These are phyloP conservation scores for Fusarium sp. DNA, from an alignment of 2,329 filamentous ascomycete genomes.

Conservation along the genomic window DNA sequence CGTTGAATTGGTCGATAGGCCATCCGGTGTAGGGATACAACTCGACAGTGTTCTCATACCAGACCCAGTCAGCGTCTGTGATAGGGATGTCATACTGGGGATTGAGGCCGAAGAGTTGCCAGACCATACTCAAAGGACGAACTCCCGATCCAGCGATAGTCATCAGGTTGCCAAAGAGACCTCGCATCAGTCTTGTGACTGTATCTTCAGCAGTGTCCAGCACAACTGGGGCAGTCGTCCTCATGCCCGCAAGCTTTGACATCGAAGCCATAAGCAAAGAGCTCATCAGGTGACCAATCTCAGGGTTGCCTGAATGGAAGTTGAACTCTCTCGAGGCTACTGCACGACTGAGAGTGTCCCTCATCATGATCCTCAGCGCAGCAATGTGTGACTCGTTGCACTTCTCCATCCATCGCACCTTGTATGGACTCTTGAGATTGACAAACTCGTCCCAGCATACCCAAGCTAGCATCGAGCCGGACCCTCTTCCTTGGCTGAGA, in stretches of 20 bases:
- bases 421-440: constrained; percentile 22
- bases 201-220: constrained; percentile 21
- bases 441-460: constrained; percentile 33
- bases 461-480: constrained; percentile 24
- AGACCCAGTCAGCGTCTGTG: constrained; percentile 1
- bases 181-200: constrained; percentile 17
- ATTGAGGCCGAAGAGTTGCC: constrained; percentile 12
- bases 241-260: constrained; percentile 19
- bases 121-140: constrained; percentile 25
- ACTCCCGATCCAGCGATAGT: constrained; percentile 22
- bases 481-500: constrained; percentile 14
- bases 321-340: constrained; percentile 1
- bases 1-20: constrained; percentile 18
- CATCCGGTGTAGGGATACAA: constrained; percentile 27
- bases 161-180: constrained; percentile 21
- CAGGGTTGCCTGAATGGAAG: background rate
- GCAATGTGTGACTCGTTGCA: constrained; percentile 27
- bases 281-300: constrained; percentile 27
- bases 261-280: constrained; percentile 28
- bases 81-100: constrained; percentile 15
- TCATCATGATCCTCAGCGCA: constrained; percentile 17
- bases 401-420: constrained; percentile 32
- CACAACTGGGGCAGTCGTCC: constrained; percentile 4
- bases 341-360: constrained; percentile 15
- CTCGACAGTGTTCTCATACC: constrained; percentile 30